A percentile compares a stretch with the other conserved stretches of the same genome.
These are phyloP conservation scores for Aspergillus caelatus DNA, from an alignment of 2,329 filamentous ascomycete genomes.

Conservation along the genomic window DNA sequence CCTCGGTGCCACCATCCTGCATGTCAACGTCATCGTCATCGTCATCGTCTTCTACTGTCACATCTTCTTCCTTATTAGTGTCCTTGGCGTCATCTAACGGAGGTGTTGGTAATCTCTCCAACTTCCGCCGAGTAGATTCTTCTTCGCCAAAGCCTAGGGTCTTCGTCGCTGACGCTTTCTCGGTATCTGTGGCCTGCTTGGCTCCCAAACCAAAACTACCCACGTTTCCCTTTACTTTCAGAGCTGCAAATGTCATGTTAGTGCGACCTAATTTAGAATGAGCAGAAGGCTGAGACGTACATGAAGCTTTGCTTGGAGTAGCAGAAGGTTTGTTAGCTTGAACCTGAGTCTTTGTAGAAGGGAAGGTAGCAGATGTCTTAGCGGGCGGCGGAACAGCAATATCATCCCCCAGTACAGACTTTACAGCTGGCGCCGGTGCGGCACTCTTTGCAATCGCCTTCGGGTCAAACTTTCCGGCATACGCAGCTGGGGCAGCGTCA, in stretches of 20 bases:
- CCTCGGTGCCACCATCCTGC: constrained; percentile 79
- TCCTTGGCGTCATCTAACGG: constrained; percentile 65
- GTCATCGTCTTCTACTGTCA: constrained; percentile 67
- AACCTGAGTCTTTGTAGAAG: constrained; percentile 38
- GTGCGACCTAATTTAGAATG: not conserved
- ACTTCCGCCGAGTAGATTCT: constrained; percentile 80
- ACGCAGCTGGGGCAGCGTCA: constrained; percentile 58
- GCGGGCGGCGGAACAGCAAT: constrained; percentile 52
- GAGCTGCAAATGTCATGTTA: constrained; percentile 38
- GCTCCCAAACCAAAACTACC: constrained; percentile 79
- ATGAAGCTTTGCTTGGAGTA: constrained; percentile 44
- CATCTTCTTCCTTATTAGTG: constrained; percentile 56
- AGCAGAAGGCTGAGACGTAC: constrained; percentile 33
- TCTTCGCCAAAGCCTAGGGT: constrained; percentile 87
- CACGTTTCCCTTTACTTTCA: constrained; percentile 71
- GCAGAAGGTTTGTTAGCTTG: constrained; percentile 49
- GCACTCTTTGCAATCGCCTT: constrained; percentile 84
- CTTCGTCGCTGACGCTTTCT: constrained; percentile 70
- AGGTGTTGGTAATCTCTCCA: constrained; percentile 84
- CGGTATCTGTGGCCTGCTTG: constrained; percentile 66
- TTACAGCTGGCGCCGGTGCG: constrained; percentile 59
- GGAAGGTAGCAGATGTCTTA: constrained; percentile 49
- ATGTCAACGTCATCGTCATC: constrained; percentile 75
- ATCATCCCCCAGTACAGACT: constrained; percentile 60
- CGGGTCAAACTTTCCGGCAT: constrained; percentile 81